These are phyloP conservation scores for Tetraselmis striata DNA, from an alignment of 139 green algal genomes.

Conservation along the genomic window DNA sequence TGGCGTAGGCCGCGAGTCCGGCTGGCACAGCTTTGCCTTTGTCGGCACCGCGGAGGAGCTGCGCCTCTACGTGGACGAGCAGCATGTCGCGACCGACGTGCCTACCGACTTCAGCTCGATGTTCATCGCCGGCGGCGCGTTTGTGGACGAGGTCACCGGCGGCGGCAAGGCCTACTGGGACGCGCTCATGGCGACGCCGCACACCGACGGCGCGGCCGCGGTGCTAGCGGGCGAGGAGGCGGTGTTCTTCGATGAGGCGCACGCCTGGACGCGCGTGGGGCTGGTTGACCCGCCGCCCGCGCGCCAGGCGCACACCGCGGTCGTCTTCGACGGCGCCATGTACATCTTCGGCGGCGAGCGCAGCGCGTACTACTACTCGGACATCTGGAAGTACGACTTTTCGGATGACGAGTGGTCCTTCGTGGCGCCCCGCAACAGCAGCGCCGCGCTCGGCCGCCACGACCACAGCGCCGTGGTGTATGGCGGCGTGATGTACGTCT, in stretches of 20 bases:
- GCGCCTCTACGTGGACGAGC: slow-evolving; percentile 4
- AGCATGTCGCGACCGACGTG: not conserved
- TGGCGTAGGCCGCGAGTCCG: not conserved
- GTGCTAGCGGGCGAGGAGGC: slow-evolving; percentile 3
- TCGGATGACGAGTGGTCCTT: slow-evolving; percentile 16
- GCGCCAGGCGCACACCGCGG: slow-evolving; percentile 19
- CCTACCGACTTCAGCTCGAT: slow-evolving; percentile 15
- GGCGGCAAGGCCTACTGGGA: slow-evolving; percentile 16
- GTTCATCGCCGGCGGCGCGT: slow-evolving; percentile 14
- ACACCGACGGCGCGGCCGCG: slow-evolving; percentile 5
- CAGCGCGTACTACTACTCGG: slow-evolving; percentile 20
- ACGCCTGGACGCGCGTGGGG: slow-evolving; percentile 7
- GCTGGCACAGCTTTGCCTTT: slow-evolving; percentile 18
- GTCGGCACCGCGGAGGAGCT: slow-evolving; percentile 9
- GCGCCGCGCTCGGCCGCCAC: slow-evolving; percentile 5
- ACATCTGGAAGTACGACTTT: slow-evolving; percentile 25
- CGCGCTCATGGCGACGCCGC: slow-evolving; percentile 12
- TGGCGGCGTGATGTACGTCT: slow-evolving; percentile 17
- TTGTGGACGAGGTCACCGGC: not conserved
- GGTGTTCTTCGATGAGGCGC: not conserved
- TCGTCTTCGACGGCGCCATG: slow-evolving; percentile 17
- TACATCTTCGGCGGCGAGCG: slow-evolving; percentile 29
- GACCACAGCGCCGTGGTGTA: slow-evolving; percentile 27
- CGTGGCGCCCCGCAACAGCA: slow-evolving; percentile 6
- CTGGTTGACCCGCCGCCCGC: slow-evolving; percentile 10